These are phyloP conservation scores for Magnaporthiopsis poae DNA, from an alignment of 2,329 filamentous ascomycete genomes.

Conservation along the genomic window DNA sequence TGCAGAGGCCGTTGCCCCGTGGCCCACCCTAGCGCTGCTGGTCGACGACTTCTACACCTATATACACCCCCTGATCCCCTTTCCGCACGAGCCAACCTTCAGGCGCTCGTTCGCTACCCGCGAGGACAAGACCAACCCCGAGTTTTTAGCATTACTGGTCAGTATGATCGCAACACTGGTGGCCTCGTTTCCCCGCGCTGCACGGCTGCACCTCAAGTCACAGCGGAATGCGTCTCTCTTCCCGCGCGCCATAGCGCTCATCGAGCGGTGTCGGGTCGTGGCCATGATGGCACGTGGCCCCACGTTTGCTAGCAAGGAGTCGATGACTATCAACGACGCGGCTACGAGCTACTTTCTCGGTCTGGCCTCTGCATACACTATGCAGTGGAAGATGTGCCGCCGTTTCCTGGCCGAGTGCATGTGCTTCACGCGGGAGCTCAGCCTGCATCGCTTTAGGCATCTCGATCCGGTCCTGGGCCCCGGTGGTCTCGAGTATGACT, in stretches of 20 bases:
- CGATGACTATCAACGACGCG: constrained; percentile 43
- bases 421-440: constrained; percentile 58
- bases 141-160: constrained; percentile 60
- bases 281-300: constrained; percentile 58
- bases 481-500: neutral
- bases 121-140: constrained; percentile 55
- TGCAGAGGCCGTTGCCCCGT: constrained; percentile 61
- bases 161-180: constrained; percentile 68
- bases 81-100: constrained; percentile 71
- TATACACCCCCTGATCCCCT: constrained; percentile 66
- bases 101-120: constrained; percentile 56
- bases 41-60: constrained; percentile 79
- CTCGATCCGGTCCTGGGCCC: neutral
- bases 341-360: constrained; percentile 69
- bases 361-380: constrained; percentile 55
- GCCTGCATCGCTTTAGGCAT: constrained; percentile 34
- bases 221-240: constrained; percentile 56
- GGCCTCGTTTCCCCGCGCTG: constrained; percentile 65
- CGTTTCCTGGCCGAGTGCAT: constrained; percentile 66
- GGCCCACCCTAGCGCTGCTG: constrained; percentile 56
- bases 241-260: constrained; percentile 57
- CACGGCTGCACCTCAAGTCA: constrained; percentile 27
- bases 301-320: constrained; percentile 36
- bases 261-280: constrained; percentile 61
- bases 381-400: constrained; percentile 56